Percentiles rank a stretch among this genome's conserved stretches.
These are phyloP conservation scores for Pittosporum tobira DNA, from an alignment of 129 eudicot species.

Conservation along the genomic window DNA sequence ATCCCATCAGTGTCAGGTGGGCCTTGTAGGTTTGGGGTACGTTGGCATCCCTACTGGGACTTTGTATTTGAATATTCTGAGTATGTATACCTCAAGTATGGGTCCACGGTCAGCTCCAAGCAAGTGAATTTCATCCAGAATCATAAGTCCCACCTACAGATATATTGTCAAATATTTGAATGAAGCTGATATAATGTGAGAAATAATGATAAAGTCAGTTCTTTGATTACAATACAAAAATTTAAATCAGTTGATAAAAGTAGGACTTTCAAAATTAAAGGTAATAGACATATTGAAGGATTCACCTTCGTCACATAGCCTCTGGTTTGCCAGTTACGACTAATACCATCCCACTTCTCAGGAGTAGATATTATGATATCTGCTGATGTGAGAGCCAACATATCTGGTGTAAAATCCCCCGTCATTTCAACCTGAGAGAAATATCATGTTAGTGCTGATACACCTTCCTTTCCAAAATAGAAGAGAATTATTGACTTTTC, in stretches of 20 bases:
- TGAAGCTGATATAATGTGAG: not conserved
- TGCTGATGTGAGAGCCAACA: constrained; percentile 83
- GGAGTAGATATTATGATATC: constrained; percentile 98
- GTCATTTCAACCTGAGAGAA: constrained; percentile 91
- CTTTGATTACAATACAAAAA: not conserved
- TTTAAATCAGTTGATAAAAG: not conserved
- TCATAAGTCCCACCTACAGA: constrained; percentile 89
- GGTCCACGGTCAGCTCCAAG: constrained; percentile 99
- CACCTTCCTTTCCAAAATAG: no score
- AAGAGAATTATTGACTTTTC: no score
- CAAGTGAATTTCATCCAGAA: constrained; percentile 93
- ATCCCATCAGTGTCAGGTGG: no score
- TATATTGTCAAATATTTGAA: constrained; percentile 1
- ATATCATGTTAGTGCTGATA: constrained; percentile 15
- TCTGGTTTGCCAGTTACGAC: constrained; percentile 97
- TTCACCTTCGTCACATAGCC: constrained; percentile 89
- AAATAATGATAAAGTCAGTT: not conserved
- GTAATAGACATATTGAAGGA: constrained; percentile 4
- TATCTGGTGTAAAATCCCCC: constrained; percentile 92
- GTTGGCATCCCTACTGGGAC: no score
- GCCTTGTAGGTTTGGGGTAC: no score
- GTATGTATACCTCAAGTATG: constrained; percentile 92
- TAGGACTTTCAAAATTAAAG: not conserved
- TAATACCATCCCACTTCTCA: constrained; percentile 99
- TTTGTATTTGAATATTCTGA: no score